Conservation (phyloP, 768 basidiomycete species). For the Psilocybe tampanensis region DNA sequence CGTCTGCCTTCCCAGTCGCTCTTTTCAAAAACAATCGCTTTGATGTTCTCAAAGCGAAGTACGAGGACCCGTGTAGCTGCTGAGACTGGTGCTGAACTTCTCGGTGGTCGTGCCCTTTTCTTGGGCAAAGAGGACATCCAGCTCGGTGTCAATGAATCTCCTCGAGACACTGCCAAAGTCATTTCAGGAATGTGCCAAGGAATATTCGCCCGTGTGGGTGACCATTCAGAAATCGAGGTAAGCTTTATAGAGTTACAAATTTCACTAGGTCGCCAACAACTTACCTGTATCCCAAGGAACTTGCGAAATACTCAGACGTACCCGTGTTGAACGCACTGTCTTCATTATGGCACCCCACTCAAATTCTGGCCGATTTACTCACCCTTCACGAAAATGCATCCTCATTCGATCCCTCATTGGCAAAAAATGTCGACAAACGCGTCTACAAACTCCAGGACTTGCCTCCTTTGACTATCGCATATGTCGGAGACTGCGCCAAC, state of each 20-base stretch:
- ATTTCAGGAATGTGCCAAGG: constrained; percentile 96
- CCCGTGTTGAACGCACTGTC: constrained; percentile 97
- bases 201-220: constrained; percentile 94
- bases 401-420: constrained; percentile 40
- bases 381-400: constrained; percentile 81
- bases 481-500: constrained; percentile 93
- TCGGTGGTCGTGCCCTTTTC: constrained; percentile 92
- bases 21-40: constrained; percentile 81
- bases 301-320: constrained; percentile 87
- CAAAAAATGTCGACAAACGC: constrained; percentile 21
- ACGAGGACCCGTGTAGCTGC: constrained; percentile 89
- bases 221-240: constrained; percentile 92
- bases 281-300: constrained; percentile 53
- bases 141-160: constrained; percentile 91
- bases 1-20: constrained; percentile 75
- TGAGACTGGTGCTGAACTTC: constrained; percentile 76
- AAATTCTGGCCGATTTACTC: constrained; percentile 90
- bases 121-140: constrained; percentile 91
- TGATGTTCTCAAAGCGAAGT: constrained; percentile 92
- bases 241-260: constrained; percentile 19
- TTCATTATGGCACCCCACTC: constrained; percentile 95
- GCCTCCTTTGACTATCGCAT: constrained; percentile 85
- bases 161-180: constrained; percentile 83
- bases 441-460: constrained; percentile 46
- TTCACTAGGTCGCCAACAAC: no score